Percentiles rank a stretch among this genome's conserved stretches.
Evolutionary conservation across 192 early-diverging fungal species (phyloP).

Genomic region (Geranomyces michiganensis): DNA sequence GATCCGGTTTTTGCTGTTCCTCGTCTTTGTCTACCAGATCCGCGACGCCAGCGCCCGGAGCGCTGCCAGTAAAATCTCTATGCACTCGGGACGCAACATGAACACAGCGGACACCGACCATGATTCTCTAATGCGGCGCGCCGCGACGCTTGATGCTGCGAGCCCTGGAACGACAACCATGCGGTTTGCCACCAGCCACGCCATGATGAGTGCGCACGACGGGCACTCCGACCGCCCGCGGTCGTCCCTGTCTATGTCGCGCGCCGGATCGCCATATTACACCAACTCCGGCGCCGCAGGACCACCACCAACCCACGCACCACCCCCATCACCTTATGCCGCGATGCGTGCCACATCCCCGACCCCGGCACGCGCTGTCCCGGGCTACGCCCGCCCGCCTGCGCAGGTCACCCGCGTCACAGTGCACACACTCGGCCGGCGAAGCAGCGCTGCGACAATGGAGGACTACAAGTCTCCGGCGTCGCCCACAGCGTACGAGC

Average conservation of each 20-base stretch:
- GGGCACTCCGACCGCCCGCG: background rate
- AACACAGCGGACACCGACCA: background rate
- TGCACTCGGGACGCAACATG: background rate
- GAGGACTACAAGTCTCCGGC: background rate
- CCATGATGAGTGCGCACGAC: background rate
- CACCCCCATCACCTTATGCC: background rate
- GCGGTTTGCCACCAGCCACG: background rate
- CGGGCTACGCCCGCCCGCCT: background rate
- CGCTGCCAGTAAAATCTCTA: background rate
- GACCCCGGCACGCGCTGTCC: background rate
- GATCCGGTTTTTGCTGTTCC: conserved; percentile 17
- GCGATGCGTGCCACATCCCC: background rate
- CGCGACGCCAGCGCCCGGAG: conserved; percentile 9
- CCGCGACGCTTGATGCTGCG: background rate
- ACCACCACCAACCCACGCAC: background rate
- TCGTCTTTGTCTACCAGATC: conserved; percentile 21
- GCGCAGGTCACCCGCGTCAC: background rate
- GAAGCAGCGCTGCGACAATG: background rate
- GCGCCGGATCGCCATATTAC: background rate
- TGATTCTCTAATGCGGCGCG: background rate
- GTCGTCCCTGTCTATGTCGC: background rate
- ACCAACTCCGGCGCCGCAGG: background rate
- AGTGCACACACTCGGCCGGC: background rate
- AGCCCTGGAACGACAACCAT: background rate
- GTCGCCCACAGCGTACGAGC: no score